Base-by-base conservation (phyloP, 2,329 filamentous ascomycete species). In the Ceratocystis harringtonii region DNA sequence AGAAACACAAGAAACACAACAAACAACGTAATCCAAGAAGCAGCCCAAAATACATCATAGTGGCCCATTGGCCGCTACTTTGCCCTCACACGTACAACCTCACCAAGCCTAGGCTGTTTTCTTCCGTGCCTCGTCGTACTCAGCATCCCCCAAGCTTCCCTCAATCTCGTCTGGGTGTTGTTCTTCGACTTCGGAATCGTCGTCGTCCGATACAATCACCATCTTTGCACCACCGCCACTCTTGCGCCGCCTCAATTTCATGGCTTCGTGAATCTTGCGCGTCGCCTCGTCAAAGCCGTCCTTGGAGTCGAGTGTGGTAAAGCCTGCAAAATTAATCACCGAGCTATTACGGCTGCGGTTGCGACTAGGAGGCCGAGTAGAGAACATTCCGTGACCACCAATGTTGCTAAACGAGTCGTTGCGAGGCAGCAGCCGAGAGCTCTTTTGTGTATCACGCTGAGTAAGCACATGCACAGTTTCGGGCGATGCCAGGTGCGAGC, bases 391-490 rank as follows among this genome's bases (percentile, higher is more conserved):
- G 69, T 96, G 87, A 61, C 83, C 85, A 12, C 89, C 88, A 69
- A 97, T 87, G 74, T 97, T 92, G 75, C 87, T 87, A 77, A 96
- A 96, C 0, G 89, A 94, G 75, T 97, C 94, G 77, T 96, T 96
- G 68, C 89, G 86, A 7, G 92, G 92, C 69, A 82, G 78, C 1
- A 78, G 76, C 19, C 79, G 77, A 71, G 80, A 81, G 36, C 80
- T 82, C 69, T 76, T 76, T 32, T 78, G 82, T 25, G 78, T 86
- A 76, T 73, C 80, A 75, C 76, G 77, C 65, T 77, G 77, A 57
- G 74, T 75, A 69, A 77, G 73, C 67, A 72, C 72, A 60, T 73
- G 74, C 22, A 75, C 75, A n/a, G 75, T 74, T 65, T 77, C 76
- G 45, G 72, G 70, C 55, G 75, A 76, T 8, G 72, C 73, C 2